Conservation (phyloP, 1,284 basidiomycete species). For the Trametes hirsuta region DNA sequence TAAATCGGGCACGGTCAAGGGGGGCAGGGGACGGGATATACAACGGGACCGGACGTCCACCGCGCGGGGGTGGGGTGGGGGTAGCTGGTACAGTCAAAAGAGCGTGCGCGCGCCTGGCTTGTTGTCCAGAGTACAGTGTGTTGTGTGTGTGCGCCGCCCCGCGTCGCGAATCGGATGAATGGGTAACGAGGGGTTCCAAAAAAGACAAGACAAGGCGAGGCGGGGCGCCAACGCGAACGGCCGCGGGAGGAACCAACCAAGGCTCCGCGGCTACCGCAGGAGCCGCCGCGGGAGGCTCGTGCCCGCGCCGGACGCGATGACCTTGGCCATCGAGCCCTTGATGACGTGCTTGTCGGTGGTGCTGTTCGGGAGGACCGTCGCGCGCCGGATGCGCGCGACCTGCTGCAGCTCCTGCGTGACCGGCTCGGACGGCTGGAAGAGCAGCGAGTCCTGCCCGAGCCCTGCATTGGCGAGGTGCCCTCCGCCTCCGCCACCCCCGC, state of each 20-base stretch:
- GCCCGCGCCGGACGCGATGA: slow-evolving; percentile 37
- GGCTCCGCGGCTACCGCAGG: slow-evolving; percentile 11
- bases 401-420: slow-evolving; percentile 41
- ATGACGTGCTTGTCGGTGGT: slow-evolving; percentile 53
- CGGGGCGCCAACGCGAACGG: neutral
- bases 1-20: neutral
- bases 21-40: neutral
- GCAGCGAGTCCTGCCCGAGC: slow-evolving; percentile 13
- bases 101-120: too few relatives aligned
- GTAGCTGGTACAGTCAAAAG: too few relatives aligned
- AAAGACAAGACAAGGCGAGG: too few relatives aligned
- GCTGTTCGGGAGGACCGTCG: slow-evolving; percentile 40
- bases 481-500: neutral
- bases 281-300: slow-evolving; percentile 22
- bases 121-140: too few relatives aligned
- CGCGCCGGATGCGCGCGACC: slow-evolving; percentile 45
- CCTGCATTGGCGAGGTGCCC: neutral
- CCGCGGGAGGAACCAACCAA: neutral
- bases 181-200: too few relatives aligned
- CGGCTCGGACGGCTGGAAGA: slow-evolving; percentile 34
- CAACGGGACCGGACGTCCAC: neutral
- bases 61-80: neutral
- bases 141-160: too few relatives aligned
- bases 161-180: too few relatives aligned
- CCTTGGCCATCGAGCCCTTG: slow-evolving; percentile 59